Percentiles rank a stretch among this genome's conserved stretches.
Conservation (phyloP, 768 basidiomycete species). For the Sutorius australiensis region DNA sequence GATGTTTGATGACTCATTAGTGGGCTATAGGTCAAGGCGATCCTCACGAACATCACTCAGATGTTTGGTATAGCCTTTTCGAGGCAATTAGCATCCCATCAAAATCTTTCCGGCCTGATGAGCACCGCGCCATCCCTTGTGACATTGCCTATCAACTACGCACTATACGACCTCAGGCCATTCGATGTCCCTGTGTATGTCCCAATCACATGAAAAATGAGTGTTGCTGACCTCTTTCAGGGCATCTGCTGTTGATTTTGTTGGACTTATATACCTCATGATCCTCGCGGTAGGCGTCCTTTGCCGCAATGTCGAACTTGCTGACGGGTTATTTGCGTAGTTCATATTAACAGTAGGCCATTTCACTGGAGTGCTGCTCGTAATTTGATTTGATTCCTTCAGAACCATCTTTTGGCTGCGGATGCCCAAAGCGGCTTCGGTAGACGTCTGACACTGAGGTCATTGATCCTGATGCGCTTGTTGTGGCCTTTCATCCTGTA, state of each 20-base stretch:
- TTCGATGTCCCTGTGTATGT: slow-evolving; percentile 58
- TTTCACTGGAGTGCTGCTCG: neutral
- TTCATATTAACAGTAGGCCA: slow-evolving; percentile 27
- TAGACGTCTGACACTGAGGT: slow-evolving; percentile 34
- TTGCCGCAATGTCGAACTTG: neutral
- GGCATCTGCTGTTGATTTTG: slow-evolving; percentile 49
- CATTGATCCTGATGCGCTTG: slow-evolving; percentile 40
- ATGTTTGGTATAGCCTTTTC: slow-evolving; percentile 35
- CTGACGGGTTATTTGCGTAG: slow-evolving; percentile 11
- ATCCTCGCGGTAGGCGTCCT: slow-evolving; percentile 25
- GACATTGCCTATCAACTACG: slow-evolving; percentile 46
- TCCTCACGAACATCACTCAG: slow-evolving; percentile 38
- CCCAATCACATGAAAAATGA: neutral
- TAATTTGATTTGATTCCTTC: neutral
- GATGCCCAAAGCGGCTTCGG: slow-evolving; percentile 37
- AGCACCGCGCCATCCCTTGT: slow-evolving; percentile 47
- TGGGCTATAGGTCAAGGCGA: slow-evolving; percentile 23
- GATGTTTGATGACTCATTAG: neutral
- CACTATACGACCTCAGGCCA: slow-evolving; percentile 47
- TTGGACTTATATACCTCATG: slow-evolving; percentile 51
- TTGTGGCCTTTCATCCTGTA: slow-evolving; percentile 38
- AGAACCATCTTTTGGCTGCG: slow-evolving; percentile 36
- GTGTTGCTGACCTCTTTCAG: slow-evolving; percentile 25
- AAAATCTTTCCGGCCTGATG: slow-evolving; percentile 38
- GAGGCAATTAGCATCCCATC: slow-evolving; percentile 19